These are phyloP conservation scores for Macrolepiota fuliginosa DNA, from an alignment of 768 basidiomycete genomes.

Conservation along the genomic window DNA sequence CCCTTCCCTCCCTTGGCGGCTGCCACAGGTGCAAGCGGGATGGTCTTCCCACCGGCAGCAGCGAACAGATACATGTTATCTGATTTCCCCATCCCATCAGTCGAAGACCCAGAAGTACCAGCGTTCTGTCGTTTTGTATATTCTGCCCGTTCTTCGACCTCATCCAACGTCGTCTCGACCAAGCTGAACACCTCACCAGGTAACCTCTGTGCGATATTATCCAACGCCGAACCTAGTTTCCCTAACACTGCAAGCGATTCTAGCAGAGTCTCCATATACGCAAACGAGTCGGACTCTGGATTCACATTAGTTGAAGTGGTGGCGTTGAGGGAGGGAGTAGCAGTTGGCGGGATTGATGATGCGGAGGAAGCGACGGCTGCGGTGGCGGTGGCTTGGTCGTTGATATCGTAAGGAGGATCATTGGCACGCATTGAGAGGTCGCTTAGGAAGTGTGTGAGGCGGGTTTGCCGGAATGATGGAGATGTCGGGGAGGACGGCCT, in stretches of 20 bases:
- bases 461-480: constrained; percentile 39
- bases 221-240: constrained; percentile 80
- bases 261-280: constrained; percentile 88
- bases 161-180: constrained; percentile 84
- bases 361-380: constrained; percentile 15
- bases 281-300: constrained; percentile 91
- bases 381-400: constrained; percentile 32
- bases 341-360: constrained; percentile 19
- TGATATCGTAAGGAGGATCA: constrained; percentile 70
- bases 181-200: constrained; percentile 80
- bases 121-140: constrained; percentile 45
- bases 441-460: constrained; percentile 61
- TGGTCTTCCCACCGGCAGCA: constrained; percentile 25
- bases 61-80: constrained; percentile 56
- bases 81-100: constrained; percentile 36
- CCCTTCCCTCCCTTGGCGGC: constrained; percentile 1
- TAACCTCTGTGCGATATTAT: constrained; percentile 79
- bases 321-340: constrained; percentile 17
- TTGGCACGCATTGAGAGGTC: constrained; percentile 71
- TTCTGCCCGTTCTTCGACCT: constrained; percentile 89
- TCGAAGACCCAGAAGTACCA: constrained; percentile 33
- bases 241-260: constrained; percentile 94
- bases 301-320: constrained; percentile 38
- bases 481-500: constrained; percentile 37
- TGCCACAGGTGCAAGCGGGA: constrained; percentile 18